Evolutionary conservation across 2,329 filamentous ascomycete genomes (phyloP).

Genomic region (Exserohilum rostratum): DNA sequence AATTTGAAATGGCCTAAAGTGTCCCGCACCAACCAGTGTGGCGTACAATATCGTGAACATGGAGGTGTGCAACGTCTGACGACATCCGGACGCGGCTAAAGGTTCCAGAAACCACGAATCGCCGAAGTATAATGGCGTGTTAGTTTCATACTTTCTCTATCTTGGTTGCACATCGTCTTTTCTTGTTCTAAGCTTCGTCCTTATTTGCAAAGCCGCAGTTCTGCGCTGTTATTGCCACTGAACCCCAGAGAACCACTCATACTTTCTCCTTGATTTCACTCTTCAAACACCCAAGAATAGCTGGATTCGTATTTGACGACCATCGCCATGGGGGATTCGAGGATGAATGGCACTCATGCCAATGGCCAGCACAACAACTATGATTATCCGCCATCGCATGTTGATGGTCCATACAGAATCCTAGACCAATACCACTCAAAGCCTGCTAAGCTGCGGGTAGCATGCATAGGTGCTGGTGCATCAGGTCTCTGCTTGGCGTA

Average conservation of each 20-base stretch:
- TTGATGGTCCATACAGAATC: slow-evolving; percentile 39
- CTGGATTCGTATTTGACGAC: background rate
- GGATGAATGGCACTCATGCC: slow-evolving; percentile 35
- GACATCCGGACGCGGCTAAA: slow-evolving; percentile 37
- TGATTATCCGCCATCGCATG: slow-evolving; percentile 39
- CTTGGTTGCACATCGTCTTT: slow-evolving; percentile 4
- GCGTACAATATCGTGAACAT: slow-evolving; percentile 8
- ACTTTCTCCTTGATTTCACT: background rate
- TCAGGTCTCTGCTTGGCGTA: slow-evolving; percentile 42
- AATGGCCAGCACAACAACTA: slow-evolving; percentile 35
- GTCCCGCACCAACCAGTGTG: slow-evolving; percentile 21
- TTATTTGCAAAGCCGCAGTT: background rate
- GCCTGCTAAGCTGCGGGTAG: slow-evolving; percentile 38
- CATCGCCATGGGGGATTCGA: slow-evolving; percentile 36
- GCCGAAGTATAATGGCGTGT: slow-evolving; percentile 26
- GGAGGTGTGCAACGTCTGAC: background rate
- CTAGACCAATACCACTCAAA: slow-evolving; percentile 45
- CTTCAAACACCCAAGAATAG: no score
- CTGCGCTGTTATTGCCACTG: background rate
- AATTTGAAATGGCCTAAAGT: slow-evolving; percentile 11
- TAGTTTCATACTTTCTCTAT: slow-evolving; percentile 1
- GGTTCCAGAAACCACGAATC: slow-evolving; percentile 24
- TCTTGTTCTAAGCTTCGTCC: background rate
- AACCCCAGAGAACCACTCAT: no score
- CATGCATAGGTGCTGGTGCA: slow-evolving; percentile 38